Evolutionary conservation across 1,284 basidiomycete species (phyloP).

Genomic region (Irpex lacteus): DNA sequence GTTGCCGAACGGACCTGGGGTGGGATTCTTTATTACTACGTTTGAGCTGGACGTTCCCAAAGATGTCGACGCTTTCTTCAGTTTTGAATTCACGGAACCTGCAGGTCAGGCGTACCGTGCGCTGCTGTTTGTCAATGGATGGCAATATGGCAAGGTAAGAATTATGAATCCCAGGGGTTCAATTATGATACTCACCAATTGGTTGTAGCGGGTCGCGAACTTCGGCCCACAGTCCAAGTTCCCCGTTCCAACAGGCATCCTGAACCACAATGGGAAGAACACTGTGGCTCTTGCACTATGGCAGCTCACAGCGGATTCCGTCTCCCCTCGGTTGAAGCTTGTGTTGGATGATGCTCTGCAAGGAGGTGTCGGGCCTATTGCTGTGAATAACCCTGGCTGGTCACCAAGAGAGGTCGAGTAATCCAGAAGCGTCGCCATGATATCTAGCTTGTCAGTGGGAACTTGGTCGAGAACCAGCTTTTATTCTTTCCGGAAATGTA

Average conservation of each 20-base stretch:
- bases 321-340: constrained; percentile 54
- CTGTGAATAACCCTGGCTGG: constrained; percentile 61
- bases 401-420: constrained; percentile 22
- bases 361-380: constrained; percentile 60
- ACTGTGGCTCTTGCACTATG: constrained; percentile 73
- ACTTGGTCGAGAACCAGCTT: background rate
- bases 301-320: constrained; percentile 50
- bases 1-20: constrained; percentile 58
- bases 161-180: background rate
- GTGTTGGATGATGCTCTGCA: constrained; percentile 57
- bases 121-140: constrained; percentile 78
- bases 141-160: constrained; percentile 84
- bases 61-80: constrained; percentile 63
- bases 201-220: constrained; percentile 31
- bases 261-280: constrained; percentile 68
- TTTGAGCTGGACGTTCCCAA: constrained; percentile 59
- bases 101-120: constrained; percentile 62
- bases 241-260: constrained; percentile 74
- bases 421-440: background rate
- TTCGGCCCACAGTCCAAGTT: constrained; percentile 69
- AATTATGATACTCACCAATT: background rate
- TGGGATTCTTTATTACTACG: constrained; percentile 78
- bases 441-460: background rate
- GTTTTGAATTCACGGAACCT: constrained; percentile 52
- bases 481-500: background rate